Evolutionary conservation across 768 basidiomycete genomes (phyloP).

Genomic region (Vararia minispora): DNA sequence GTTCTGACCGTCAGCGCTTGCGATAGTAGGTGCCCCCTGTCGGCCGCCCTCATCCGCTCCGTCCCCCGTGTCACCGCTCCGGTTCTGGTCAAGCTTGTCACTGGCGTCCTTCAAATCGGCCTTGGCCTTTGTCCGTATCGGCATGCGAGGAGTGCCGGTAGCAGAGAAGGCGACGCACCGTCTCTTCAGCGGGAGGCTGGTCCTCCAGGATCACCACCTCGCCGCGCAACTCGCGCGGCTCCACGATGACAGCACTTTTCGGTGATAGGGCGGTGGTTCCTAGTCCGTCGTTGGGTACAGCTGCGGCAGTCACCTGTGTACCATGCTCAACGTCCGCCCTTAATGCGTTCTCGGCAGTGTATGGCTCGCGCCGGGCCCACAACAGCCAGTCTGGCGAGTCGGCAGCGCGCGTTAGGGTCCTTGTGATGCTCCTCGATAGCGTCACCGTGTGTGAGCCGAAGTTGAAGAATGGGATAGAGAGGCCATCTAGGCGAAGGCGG

Average conservation of each 20-base stretch:
- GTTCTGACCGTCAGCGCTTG: not conserved
- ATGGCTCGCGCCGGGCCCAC: constrained; percentile 10
- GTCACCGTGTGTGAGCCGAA: constrained; percentile 12
- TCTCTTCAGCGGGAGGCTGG: not conserved
- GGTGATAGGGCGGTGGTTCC: no score
- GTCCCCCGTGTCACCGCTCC: not conserved
- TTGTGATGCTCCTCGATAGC: constrained; percentile 4
- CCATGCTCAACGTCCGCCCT: not conserved
- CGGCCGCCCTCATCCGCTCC: not conserved
- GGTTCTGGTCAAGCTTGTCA: not conserved
- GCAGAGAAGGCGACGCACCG: not conserved
- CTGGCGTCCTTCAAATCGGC: not conserved
- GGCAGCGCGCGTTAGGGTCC: not conserved
- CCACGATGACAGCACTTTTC: no score
- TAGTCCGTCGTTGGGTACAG: no score
- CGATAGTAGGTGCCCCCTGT: not conserved
- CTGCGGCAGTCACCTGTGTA: no score
- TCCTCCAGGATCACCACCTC: not conserved
- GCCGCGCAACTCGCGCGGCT: not conserved
- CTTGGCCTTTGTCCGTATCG: not conserved
- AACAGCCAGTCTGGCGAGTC: constrained; percentile 12
- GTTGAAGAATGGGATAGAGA: constrained; percentile 43
- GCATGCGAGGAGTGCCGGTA: not conserved
- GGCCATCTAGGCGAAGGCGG: constrained; percentile 24
- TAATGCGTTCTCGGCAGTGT: not conserved